Evolutionary conservation across 257 asterid genomes (phyloP).

Genomic region (Fraxinus americana): DNA sequence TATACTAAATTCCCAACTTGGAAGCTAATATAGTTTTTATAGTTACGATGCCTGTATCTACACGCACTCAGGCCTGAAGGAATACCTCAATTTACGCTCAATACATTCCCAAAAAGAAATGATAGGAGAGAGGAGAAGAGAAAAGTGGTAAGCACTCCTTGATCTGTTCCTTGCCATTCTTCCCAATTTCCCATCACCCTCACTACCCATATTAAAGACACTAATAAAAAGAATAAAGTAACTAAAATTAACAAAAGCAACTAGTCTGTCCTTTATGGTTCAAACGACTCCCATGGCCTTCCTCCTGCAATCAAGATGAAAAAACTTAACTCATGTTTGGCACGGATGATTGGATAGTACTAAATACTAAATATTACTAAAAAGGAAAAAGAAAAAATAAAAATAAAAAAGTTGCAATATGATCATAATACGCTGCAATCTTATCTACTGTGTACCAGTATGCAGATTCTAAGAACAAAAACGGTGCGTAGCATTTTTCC

Average conservation of each 20-base stretch:
- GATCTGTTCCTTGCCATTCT: constrained; percentile 44
- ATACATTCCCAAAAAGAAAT: constrained; percentile 76
- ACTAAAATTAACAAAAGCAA: constrained; percentile 23
- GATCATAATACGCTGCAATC: too few species aligned
- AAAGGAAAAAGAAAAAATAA: too few species aligned
- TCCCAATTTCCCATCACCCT: constrained; percentile 45
- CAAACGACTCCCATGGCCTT: constrained; percentile 48
- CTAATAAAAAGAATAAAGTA: constrained; percentile 18
- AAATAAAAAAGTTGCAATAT: too few species aligned
- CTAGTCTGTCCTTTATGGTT: constrained; percentile 22
- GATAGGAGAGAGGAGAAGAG: constrained; percentile 57
- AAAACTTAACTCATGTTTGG: constrained; percentile 10
- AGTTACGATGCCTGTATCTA: constrained; percentile 26
- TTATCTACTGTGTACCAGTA: too few species aligned
- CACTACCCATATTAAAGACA: constrained; percentile 41
- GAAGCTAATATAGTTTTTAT: constrained; percentile 18
- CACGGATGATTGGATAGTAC: too few species aligned
- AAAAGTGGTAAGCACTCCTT: constrained; percentile 50
- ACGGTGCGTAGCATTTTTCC: too few species aligned
- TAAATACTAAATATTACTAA: too few species aligned
- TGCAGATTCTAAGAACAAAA: too few species aligned
- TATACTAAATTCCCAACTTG: constrained; percentile 24
- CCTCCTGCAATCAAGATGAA: constrained; percentile 40
- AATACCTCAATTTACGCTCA: constrained; percentile 67
- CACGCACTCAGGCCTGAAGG: constrained; percentile 75